Percentiles rank a stretch among this genome's conserved stretches.
These are phyloP conservation scores for Aspergillus incahuasiensis DNA, from an alignment of 495 filamentous ascomycete species.

Conservation along the genomic window DNA sequence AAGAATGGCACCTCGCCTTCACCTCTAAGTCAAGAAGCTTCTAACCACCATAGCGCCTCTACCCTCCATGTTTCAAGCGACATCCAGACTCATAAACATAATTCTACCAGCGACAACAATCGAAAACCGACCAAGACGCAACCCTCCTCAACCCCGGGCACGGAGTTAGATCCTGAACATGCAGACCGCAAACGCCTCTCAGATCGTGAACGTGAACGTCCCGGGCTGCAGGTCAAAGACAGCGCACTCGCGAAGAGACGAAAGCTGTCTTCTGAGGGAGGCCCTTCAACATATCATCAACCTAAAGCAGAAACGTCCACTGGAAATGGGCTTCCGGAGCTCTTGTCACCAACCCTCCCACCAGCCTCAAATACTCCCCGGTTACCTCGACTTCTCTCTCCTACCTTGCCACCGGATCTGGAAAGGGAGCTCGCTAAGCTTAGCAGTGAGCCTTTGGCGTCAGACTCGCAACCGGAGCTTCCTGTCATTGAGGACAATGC, in stretches of 20 bases:
- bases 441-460: slow-evolving; percentile 20
- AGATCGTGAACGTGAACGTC: slow-evolving; percentile 21
- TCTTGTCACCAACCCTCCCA: slow-evolving; percentile 42
- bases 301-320: slow-evolving; percentile 20
- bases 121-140: slow-evolving; percentile 14
- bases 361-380: slow-evolving; percentile 30
- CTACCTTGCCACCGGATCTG: slow-evolving; percentile 46
- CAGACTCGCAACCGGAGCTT: slow-evolving; percentile 12
- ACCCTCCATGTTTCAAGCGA: slow-evolving; percentile 16
- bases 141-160: slow-evolving; percentile 7
- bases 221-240: slow-evolving; percentile 16
- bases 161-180: slow-evolving; percentile 18
- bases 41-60: slow-evolving; percentile 14
- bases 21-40: slow-evolving; percentile 19
- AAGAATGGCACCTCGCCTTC: slow-evolving; percentile 25
- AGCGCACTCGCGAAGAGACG: slow-evolving; percentile 28
- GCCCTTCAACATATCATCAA: slow-evolving; percentile 18
- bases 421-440: slow-evolving; percentile 43
- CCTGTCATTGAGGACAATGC: slow-evolving; percentile 7
- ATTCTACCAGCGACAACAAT: slow-evolving; percentile 15
- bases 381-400: slow-evolving; percentile 40
- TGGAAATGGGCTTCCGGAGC: slow-evolving; percentile 29
- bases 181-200: slow-evolving; percentile 33
- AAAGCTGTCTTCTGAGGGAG: slow-evolving; percentile 31
- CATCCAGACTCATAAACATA: slow-evolving; percentile 19